Percentiles rank a stretch among this genome's conserved stretches.
Evolutionary conservation across 768 basidiomycete species (phyloP).

Genomic region (Multifurca ochricompacta): DNA sequence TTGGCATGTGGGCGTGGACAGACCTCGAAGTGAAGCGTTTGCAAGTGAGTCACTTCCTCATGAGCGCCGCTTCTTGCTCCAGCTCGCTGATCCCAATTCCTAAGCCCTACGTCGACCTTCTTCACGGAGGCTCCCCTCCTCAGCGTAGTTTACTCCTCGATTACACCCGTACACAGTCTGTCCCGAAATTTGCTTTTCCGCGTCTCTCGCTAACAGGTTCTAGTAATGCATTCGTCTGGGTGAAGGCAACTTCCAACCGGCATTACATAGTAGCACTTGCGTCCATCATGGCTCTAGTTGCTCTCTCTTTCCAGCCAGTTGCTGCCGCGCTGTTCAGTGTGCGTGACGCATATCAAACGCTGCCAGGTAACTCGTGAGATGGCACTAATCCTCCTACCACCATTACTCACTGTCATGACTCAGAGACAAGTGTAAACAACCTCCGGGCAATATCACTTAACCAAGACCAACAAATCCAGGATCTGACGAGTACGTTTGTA

Average conservation of each 20-base stretch:
- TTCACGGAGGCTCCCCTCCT: constrained; percentile 46
- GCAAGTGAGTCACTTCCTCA: constrained; percentile 32
- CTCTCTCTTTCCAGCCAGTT: constrained; percentile 44
- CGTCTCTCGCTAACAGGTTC: neutral
- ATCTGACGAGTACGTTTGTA: constrained; percentile 37
- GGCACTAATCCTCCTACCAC: neutral
- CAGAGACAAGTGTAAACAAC: constrained; percentile 35
- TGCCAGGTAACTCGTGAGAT: constrained; percentile 30
- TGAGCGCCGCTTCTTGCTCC: neutral
- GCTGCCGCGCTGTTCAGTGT: constrained; percentile 44
- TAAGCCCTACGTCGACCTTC: constrained; percentile 51
- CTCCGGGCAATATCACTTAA: constrained; percentile 37
- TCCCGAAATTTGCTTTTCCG: neutral
- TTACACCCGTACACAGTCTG: constrained; percentile 46
- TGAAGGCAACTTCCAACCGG: constrained; percentile 36
- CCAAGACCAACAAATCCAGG: constrained; percentile 37
- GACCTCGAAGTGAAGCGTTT: constrained; percentile 51
- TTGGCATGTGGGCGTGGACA: constrained; percentile 49
- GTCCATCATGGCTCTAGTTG: constrained; percentile 41
- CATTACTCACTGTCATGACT: neutral
- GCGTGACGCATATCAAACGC: constrained; percentile 36
- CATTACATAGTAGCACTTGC: constrained; percentile 46
- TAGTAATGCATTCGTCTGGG: constrained; percentile 45
- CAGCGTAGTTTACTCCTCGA: constrained; percentile 46
- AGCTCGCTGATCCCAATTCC: neutral